A percentile compares a stretch with the other conserved stretches of the same genome.
Conservation (phyloP, 2,329 filamentous ascomycete species). For the Teratosphaeria nubilosa region DNA sequence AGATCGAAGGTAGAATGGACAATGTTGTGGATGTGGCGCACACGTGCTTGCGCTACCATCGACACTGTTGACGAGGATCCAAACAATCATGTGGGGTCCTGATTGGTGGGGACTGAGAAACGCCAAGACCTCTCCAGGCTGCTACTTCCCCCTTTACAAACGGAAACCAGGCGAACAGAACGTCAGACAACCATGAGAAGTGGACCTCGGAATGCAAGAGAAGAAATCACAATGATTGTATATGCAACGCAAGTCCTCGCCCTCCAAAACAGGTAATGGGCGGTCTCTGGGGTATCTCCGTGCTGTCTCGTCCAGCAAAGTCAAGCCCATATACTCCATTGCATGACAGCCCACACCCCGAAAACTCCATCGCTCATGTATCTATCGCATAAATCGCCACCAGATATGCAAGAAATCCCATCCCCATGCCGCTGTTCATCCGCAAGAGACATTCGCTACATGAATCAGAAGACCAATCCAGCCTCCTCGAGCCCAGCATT, state of each 20-base stretch:
- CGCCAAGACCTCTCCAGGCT: background rate
- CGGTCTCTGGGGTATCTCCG: background rate
- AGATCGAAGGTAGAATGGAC: background rate
- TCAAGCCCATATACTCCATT: background rate
- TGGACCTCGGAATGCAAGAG: background rate
- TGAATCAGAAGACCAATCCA: background rate
- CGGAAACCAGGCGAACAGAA: background rate
- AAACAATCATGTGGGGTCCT: background rate
- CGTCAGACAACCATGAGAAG: background rate
- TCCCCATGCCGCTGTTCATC: background rate
- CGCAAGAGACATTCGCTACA: background rate
- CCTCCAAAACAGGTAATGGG: background rate
- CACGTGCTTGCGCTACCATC: background rate
- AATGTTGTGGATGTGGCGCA: background rate
- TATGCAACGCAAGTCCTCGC: background rate
- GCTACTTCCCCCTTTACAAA: background rate
- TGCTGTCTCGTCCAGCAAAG: background rate
- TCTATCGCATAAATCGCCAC: background rate
- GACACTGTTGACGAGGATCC: background rate
- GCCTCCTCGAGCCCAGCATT: background rate
- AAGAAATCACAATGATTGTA: background rate
- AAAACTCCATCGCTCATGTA: background rate
- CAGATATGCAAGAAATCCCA: background rate
- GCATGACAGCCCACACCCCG: background rate
- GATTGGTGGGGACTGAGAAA: too few species aligned